A percentile compares a stretch with the other conserved stretches of the same genome.
Evolutionary conservation across 2,329 filamentous ascomycete genomes (phyloP).

Genomic region (Arthrobotrys musiformis): DNA sequence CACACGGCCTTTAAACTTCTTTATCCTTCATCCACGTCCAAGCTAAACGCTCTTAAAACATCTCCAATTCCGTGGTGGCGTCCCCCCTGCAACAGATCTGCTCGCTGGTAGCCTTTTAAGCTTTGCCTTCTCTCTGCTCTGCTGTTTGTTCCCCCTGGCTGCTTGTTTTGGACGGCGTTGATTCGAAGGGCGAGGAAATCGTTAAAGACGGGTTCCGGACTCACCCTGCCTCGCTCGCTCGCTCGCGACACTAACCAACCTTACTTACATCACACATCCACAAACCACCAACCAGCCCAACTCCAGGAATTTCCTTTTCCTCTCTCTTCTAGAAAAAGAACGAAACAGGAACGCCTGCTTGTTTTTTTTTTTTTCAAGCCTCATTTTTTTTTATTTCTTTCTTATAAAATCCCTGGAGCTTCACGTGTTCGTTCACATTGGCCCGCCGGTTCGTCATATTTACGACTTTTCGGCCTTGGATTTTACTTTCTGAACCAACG

Average conservation of each 20-base stretch:
- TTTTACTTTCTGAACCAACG: conserved; percentile 18
- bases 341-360: no score
- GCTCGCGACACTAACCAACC: conserved; percentile 33
- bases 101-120: not conserved
- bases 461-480: no score
- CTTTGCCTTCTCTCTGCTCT: not conserved
- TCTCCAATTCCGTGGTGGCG: no score
- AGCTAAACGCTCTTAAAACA: not conserved
- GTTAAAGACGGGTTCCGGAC: conserved; percentile 21
- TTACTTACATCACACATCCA: not conserved
- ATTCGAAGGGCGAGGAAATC: conserved; percentile 10
- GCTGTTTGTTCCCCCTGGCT: not conserved
- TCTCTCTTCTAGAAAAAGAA: conserved; percentile 1
- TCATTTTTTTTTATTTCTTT: conserved; percentile 5
- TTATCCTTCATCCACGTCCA: not conserved
- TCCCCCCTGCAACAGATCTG: not conserved
- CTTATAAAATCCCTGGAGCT: conserved; percentile 43
- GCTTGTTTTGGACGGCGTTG: conserved; percentile 19
- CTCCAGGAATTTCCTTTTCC: not conserved
- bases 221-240: conserved; percentile 52
- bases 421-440: conserved; percentile 41
- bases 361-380: conserved; percentile 12
- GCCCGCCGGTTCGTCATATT: not conserved
- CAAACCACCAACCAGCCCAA: not conserved
- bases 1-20: not conserved